Conservation (phyloP, 2,329 filamentous ascomycete species). For the Beauveria caledonica region DNA sequence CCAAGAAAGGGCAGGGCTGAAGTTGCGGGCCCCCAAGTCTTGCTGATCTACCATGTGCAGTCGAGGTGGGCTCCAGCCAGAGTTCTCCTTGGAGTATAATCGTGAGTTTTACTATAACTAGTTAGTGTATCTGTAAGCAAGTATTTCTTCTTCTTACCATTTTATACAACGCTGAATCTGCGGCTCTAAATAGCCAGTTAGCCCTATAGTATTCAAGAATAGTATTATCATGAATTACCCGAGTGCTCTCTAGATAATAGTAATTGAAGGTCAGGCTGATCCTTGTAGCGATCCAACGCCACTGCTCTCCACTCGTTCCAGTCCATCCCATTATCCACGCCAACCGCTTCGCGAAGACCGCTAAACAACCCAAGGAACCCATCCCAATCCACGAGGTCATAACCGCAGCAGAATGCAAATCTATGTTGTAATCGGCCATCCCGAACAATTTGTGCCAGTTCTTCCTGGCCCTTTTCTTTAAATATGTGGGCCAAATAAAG, state of each 20-base stretch:
- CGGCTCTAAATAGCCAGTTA: no score
- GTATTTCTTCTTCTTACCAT: no score
- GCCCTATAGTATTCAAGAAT: no score
- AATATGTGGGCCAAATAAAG: conserved; percentile 24
- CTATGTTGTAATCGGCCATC: conserved; percentile 30
- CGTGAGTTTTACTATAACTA: no score
- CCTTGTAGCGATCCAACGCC: conserved; percentile 27
- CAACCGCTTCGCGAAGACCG: conserved; percentile 28
- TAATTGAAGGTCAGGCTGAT: conserved; percentile 17
- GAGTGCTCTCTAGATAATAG: conserved; percentile 12
- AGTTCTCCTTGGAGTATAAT: no score
- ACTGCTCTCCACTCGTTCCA: conserved; percentile 31
- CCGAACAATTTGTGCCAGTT: conserved; percentile 28
- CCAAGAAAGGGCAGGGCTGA: no score
- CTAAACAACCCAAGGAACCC: conserved; percentile 34
- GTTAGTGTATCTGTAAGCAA: no score
- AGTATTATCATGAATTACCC: neutral
- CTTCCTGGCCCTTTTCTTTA: conserved; percentile 24
- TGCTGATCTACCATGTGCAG: no score
- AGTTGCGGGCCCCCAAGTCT: no score
- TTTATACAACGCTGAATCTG: no score
- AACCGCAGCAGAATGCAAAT: conserved; percentile 34
- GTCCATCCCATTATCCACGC: conserved; percentile 25
- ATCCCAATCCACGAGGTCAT: conserved; percentile 33
- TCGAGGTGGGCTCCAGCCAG: no score